Base-by-base conservation (phyloP, 352 stramenopile species). In the Phytophthora podocarpi region DNA sequence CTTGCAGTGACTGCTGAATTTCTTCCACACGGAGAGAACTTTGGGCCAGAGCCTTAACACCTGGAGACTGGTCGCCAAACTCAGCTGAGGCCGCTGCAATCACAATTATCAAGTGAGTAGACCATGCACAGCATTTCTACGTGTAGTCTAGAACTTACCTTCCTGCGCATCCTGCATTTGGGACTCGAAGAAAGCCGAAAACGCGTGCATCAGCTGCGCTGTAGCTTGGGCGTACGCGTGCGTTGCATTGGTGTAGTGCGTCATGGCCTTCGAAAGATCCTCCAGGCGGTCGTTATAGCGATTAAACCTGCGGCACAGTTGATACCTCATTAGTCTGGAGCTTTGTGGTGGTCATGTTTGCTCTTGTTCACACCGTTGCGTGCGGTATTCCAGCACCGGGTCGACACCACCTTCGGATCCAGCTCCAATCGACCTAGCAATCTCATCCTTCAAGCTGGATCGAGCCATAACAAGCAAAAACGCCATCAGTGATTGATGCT, bases 361-460 rank as follows among this genome's bases (percentile, higher is more conserved):
- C 7, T 54, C 34, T 15, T 18, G 3, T 13, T 48, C 53, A 16
- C 18, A 90, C 80, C 82, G 72, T 31, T 88, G 77, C 30, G 56
- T 90, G 35, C 83, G 79, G 39, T 79, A 81, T 47, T 90, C 81
- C 13, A 93, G 59, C 39, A 85, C 81, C 1, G 81, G 81, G 24
- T 93, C 81, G 26, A 88, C 66, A n/a, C 70, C 74, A 12, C 70
- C 83, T 24, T 91, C 81, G 0, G 58, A 52, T 10, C 71, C 72
- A 12, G 63, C 70, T 13, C 80, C 68, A 31, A 92, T 85, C 3
- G 74, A 79, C 35, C 83, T 70, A 30, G 81, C 83, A 31, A 92
- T 67, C 63, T 90, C 80, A 48, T 92, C 79, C 54, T 92, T 92
- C 56, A 92, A 59, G 26, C 83, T 90, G 23, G 5, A 37, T 5